Conservation (phyloP, 768 basidiomycete species). For the Serendipita sp. region DNA sequence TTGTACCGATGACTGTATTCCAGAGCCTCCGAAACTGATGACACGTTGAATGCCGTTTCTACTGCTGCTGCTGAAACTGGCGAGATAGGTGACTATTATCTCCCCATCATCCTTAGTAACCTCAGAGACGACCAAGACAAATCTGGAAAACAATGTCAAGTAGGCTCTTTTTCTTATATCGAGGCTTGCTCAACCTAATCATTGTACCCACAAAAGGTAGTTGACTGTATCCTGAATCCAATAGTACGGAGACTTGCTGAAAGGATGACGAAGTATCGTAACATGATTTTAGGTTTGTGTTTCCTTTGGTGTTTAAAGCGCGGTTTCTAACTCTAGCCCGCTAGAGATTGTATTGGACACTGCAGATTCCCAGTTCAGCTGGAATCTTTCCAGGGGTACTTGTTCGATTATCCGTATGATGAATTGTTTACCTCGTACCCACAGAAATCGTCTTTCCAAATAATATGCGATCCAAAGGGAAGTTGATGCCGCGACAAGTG, state of each 20-base stretch:
- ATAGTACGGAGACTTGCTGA: background rate
- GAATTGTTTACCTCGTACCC: background rate
- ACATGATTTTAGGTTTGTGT: background rate
- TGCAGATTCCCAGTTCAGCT: background rate
- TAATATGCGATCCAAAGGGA: background rate
- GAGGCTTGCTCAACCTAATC: background rate
- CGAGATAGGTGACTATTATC: slow-evolving; percentile 29
- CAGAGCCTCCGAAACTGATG: slow-evolving; percentile 46
- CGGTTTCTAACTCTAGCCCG: background rate
- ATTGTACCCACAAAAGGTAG: background rate
- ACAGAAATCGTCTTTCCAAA: background rate
- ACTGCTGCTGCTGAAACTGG: slow-evolving; percentile 23
- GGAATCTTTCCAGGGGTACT: background rate
- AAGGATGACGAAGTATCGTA: background rate
- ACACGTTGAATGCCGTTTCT: slow-evolving; percentile 37
- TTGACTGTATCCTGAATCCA: background rate
- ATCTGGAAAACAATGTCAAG: slow-evolving; percentile 11
- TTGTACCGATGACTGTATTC: slow-evolving; percentile 50
- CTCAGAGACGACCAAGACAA: slow-evolving; percentile 49
- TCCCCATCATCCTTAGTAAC: slow-evolving; percentile 59
- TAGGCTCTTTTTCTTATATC: background rate
- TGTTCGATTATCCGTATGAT: background rate
- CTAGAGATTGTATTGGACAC: background rate
- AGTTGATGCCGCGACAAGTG: background rate
- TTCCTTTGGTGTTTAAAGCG: background rate